Conservation (phyloP, 345 rosid species). For the Eucalyptus marginata region DNA sequence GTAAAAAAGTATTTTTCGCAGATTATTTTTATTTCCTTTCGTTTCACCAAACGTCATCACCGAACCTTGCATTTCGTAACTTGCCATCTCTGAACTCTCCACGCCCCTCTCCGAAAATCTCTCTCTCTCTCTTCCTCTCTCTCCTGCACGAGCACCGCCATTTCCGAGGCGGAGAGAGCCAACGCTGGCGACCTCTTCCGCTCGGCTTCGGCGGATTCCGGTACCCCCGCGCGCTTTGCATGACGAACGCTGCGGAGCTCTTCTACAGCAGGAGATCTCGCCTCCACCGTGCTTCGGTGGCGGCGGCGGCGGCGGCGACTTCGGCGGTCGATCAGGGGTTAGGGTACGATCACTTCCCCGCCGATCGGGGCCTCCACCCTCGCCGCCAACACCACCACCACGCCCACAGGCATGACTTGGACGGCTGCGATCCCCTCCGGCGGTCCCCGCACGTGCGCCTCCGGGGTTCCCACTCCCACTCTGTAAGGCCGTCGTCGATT, state of each 20-base stretch:
- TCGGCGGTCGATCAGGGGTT: constrained; percentile 13
- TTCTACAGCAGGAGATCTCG: constrained; percentile 81
- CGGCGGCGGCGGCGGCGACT: neutral
- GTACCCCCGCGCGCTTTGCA: constrained; percentile 3
- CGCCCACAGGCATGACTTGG: constrained; percentile 40
- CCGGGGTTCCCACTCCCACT: constrained; percentile 10
- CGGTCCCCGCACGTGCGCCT: constrained; percentile 41
- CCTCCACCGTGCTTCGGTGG: constrained; percentile 15
- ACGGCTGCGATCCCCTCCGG: constrained; percentile 47
- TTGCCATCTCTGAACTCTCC: neutral
- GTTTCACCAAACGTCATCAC: neutral
- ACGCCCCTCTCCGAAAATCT: neutral
- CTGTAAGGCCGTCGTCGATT: constrained; percentile 18
- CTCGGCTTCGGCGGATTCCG: neutral
- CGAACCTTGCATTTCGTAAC: neutral
- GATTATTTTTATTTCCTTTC: neutral
- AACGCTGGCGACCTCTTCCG: neutral
- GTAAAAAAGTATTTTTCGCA: neutral
- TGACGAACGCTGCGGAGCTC: constrained; percentile 92
- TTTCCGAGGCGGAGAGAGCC: neutral
- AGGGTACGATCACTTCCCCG: constrained; percentile 21
- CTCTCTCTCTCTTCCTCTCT: neutral
- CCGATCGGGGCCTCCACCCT: constrained; percentile 25
- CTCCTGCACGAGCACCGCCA: neutral
- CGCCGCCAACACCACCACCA: constrained; percentile 18